Evolutionary conservation across 345 rosid genomes (phyloP).

Genomic region (Hibiscus trionum): DNA sequence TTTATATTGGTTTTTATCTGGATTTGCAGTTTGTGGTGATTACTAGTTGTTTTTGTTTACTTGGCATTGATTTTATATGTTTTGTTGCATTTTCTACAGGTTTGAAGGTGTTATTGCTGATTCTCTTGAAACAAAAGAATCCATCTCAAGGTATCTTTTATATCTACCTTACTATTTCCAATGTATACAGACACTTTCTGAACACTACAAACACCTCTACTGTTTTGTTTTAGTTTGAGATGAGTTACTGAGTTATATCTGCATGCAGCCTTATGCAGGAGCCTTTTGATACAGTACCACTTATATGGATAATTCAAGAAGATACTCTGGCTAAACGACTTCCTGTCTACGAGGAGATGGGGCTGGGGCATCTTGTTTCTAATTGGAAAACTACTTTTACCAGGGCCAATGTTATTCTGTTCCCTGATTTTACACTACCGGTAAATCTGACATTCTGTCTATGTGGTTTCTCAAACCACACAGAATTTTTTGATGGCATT

Average conservation of each 20-base stretch:
- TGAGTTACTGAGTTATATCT: conserved; percentile 50
- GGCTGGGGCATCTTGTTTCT: conserved; percentile 50
- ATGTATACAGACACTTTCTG: background rate
- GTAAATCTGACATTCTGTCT: conserved; percentile 29
- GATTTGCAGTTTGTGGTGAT: background rate
- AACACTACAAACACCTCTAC: conserved; percentile 1
- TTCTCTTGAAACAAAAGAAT: conserved; percentile 79
- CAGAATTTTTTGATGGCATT: conserved; percentile 2
- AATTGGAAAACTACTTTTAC: conserved; percentile 69
- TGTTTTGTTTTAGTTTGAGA: conserved; percentile 20
- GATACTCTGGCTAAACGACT: conserved; percentile 73
- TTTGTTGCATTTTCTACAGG: conserved; percentile 35
- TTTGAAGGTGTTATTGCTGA: conserved; percentile 81
- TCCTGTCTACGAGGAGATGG: conserved; percentile 56
- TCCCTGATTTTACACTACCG: conserved; percentile 78
- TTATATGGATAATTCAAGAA: conserved; percentile 92
- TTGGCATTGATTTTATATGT: conserved; percentile 20
- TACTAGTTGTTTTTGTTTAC: conserved; percentile 10
- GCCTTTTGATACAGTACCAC: conserved; percentile 83
- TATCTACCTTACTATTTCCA: background rate
- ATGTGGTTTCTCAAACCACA: background rate
- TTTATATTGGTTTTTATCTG: conserved; percentile 10
- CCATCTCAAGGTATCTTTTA: conserved; percentile 53
- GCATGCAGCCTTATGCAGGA: conserved; percentile 98
- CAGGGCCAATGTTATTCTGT: conserved; percentile 72